phyloP scores from a whole-genome alignment of 306 rosid genomes.

The Acacia crassicarpa region DNA sequence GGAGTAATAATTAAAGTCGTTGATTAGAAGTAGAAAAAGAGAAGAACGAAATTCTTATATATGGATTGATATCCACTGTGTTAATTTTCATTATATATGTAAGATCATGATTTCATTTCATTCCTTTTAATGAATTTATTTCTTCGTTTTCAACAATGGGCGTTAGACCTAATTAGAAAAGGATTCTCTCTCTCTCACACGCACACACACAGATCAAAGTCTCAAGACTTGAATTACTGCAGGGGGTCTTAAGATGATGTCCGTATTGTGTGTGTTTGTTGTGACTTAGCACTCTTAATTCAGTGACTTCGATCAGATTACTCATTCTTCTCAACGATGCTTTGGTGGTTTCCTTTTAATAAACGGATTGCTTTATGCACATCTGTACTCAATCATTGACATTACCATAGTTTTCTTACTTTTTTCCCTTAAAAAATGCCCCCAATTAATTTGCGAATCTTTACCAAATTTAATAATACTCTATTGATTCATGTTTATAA shows the following conservation, averaged over 20 bases:
- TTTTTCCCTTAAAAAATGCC: no score
- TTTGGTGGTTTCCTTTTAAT: not conserved
- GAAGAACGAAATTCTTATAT: not conserved
- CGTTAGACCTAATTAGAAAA: not conserved
- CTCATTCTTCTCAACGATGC: not conserved
- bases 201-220: not conserved
- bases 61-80: not conserved
- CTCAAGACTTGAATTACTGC: not conserved
- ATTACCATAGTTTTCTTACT: no score
- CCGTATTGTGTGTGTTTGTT: not conserved
- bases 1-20: not conserved
- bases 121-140: not conserved
- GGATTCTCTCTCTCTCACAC: not conserved
- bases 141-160: not conserved
- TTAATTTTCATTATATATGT: not conserved
- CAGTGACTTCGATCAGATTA: not conserved
- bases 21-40: not conserved
- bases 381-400: no score
- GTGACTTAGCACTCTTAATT: no score
- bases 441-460: no score
- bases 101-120: not conserved
- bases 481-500: no score
- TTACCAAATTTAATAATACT: not conserved
- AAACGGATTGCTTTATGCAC: not conserved
- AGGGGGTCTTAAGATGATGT: not conserved